phyloP scores from a whole-genome alignment of 1,139 yeast species.

The Hanseniaspora sp. region DNA sequence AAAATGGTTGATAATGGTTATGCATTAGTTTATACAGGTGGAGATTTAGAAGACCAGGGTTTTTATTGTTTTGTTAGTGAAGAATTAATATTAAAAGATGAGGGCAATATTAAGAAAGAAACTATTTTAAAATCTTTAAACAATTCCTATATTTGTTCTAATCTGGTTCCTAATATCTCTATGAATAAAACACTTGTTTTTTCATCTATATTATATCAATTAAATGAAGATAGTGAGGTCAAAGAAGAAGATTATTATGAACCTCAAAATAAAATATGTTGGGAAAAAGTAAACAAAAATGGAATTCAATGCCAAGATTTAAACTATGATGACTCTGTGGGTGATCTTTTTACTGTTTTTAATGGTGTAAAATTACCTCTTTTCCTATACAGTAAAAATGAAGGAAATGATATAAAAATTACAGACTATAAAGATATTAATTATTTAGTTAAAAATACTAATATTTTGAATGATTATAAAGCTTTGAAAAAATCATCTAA shows the following conservation, averaged over 20 bases:
- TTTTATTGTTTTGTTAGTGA: constrained; percentile 32
- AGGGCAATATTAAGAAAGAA: constrained; percentile 28
- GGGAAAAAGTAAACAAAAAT: constrained; percentile 22
- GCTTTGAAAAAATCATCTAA: neutral
- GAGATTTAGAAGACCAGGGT: constrained; percentile 56
- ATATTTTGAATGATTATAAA: neutral
- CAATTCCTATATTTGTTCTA: constrained; percentile 33
- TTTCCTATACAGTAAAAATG: neutral
- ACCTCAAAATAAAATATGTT: constrained; percentile 20
- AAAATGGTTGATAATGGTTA: constrained; percentile 38
- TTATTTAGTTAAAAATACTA: constrained; percentile 1
- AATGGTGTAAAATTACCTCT: constrained; percentile 5
- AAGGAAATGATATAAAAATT: neutral
- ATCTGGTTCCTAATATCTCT: constrained; percentile 27
- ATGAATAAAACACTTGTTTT: constrained; percentile 27
- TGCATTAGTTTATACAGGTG: constrained; percentile 65
- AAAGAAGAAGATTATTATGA: neutral
- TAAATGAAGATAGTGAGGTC: constrained; percentile 18
- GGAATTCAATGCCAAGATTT: constrained; percentile 24
- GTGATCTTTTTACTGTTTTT: neutral
- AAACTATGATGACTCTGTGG: constrained; percentile 4
- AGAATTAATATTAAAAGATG: constrained; percentile 24
- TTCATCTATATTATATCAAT: constrained; percentile 24
- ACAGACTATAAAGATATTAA: neutral
- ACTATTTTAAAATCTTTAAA: constrained; percentile 30